Evolutionary conservation across 2,329 filamentous ascomycete species (phyloP).

Genomic region (Pseudocercospora macadamiae): DNA sequence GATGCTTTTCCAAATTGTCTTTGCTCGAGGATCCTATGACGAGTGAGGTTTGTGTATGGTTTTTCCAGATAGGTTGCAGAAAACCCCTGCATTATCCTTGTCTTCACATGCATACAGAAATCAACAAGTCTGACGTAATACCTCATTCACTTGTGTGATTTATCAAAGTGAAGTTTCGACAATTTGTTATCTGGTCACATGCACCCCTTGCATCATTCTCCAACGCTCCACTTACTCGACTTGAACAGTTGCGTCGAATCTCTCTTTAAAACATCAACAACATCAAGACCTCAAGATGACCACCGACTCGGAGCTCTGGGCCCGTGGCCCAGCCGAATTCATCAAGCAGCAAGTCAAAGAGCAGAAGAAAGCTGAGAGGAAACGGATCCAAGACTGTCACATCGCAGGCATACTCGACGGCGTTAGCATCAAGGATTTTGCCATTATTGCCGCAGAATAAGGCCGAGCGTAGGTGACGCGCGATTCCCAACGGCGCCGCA

Average conservation of each 20-base stretch:
- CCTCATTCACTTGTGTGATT: neutral
- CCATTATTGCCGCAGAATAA: neutral
- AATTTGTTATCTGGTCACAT: neutral
- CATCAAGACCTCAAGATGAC: conserved; percentile 22
- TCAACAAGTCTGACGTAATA: too few species aligned
- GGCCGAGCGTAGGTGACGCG: neutral
- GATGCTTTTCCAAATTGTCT: too few species aligned
- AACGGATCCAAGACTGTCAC: conserved; percentile 2
- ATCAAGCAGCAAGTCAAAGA: conserved; percentile 3
- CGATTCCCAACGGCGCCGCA: neutral
- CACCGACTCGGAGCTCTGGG: conserved; percentile 24
- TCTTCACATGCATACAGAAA: too few species aligned
- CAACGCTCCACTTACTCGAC: too few species aligned
- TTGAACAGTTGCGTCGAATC: neutral
- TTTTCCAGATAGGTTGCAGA: too few species aligned
- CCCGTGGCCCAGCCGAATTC: conserved; percentile 5
- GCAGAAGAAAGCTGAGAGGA: neutral
- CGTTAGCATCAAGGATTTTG: conserved; percentile 12
- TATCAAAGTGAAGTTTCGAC: neutral
- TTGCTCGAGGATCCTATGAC: too few species aligned
- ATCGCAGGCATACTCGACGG: conserved; percentile 6
- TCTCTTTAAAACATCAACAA: neutral
- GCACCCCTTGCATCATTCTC: conserved; percentile 1
- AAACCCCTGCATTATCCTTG: too few species aligned
- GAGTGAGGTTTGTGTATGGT: too few species aligned